Conservation (phyloP, 2,329 filamentous ascomycete genomes). For the Xylariaceae sp. region DNA sequence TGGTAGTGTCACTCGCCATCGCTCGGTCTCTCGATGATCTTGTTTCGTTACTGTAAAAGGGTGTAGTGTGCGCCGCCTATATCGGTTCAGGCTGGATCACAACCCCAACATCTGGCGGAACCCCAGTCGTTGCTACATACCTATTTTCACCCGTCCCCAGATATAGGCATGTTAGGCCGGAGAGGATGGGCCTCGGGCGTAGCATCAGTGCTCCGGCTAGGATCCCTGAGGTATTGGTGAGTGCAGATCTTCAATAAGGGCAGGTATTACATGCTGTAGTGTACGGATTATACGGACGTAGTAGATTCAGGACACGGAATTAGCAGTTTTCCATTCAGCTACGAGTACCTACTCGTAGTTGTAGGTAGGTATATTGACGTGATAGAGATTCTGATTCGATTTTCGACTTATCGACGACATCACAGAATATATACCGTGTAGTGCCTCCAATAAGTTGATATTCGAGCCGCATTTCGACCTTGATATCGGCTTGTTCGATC, state of each 20-base stretch:
- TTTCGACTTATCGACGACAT: no score
- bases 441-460: no score
- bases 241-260: no score
- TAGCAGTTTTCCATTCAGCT: no score
- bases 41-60: background rate
- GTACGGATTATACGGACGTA: background rate
- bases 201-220: background rate
- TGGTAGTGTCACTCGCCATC: background rate
- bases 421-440: no score
- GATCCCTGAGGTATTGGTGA: no score
- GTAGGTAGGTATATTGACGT: no score
- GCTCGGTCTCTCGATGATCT: no score
- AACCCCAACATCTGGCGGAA: background rate
- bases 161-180: background rate
- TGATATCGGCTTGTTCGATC: background rate
- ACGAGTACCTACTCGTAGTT: no score
- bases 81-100: background rate
- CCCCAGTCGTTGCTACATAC: background rate
- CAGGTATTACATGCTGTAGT: background rate
- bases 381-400: no score
- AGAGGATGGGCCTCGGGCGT: background rate
- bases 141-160: background rate
- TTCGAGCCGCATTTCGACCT: background rate
- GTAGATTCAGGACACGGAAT: background rate
- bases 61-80: background rate